A percentile compares a stretch with the other conserved stretches of the same genome.
Evolutionary conservation across 164 flowering plant species (phyloP).

Genomic region (Protea cynaroides): DNA sequence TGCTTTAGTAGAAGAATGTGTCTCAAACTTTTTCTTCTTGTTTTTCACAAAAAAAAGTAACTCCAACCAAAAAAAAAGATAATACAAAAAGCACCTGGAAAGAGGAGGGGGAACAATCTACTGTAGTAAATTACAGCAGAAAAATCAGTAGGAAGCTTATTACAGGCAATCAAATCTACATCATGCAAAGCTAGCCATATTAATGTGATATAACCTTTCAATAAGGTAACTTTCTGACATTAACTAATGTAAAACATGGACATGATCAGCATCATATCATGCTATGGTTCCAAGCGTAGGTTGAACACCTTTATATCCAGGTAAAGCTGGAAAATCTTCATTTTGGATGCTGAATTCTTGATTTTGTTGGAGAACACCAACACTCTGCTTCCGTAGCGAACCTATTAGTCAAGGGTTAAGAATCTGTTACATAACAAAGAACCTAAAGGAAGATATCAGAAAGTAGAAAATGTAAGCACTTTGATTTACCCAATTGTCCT

Average conservation of each 20-base stretch:
- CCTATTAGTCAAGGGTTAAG: conserved; percentile 15
- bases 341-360: conserved; percentile 47
- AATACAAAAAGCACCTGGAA: too few relatives aligned
- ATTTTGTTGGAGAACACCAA: conserved; percentile 34
- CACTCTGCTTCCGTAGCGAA: conserved; percentile 33
- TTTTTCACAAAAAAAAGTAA: too few relatives aligned
- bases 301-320: conserved; percentile 34
- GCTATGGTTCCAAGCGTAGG: background rate
- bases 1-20: too few relatives aligned
- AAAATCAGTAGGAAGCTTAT: too few relatives aligned
- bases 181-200: background rate
- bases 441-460: background rate
- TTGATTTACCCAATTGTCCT: conserved; percentile 24
- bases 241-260: background rate
- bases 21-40: too few relatives aligned
- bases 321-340: conserved; percentile 48
- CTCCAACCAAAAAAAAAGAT: too few relatives aligned
- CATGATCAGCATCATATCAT: background rate
- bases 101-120: too few relatives aligned
- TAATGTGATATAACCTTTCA: background rate
- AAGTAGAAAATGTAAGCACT: background rate
- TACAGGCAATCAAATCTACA: background rate
- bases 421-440: background rate
- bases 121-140: too few relatives aligned
- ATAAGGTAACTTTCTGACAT: background rate